Evolutionary conservation across 345 rosid genomes (phyloP), one percentile per base, ranked within the genome.

Genomic region (Schrenkiella parvula): DNA sequence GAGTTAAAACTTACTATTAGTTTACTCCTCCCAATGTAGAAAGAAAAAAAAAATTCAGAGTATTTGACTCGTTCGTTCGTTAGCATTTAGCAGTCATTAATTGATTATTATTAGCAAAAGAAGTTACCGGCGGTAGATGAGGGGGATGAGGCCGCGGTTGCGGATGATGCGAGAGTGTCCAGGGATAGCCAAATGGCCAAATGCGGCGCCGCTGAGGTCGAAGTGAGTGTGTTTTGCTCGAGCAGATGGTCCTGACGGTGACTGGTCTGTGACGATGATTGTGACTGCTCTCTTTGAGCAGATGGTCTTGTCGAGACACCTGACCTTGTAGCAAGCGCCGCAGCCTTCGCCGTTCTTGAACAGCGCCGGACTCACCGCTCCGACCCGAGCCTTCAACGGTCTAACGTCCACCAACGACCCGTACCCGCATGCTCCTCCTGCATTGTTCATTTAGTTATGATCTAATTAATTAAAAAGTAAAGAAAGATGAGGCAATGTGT

Each of bases 391-490:
- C 80, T 65, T 80, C 9, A 93, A 65, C 17, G 97, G 99, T 86
- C 77, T 89, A 77, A 91, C 96, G 53, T 91, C 93, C 60, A 91
- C 98, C 43, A 93, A 19, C 0, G 92, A 78, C 14, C 97, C 98
- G 76, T 93, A 93, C 72, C 98, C 98, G 64, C 99, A 91, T 1
- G 99, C 99, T 38, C 99, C 98, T 43, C 97, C 99, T 95, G 82
- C 74, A 4, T 58, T n/a, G n/a, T 48, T 12, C 50, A 62, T 39
- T n/a, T 28, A n/a, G n/a, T n/a, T n/a, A n/a, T n/a, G n/a, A n/a
- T n/a, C n/a, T n/a, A n/a, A n/a, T n/a, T n/a, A n/a, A n/a, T n/a
- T n/a, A n/a, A n/a, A n/a, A n/a, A n/a, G n/a, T n/a, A n/a, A 48
- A 51, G 32, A 51, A 25, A 51, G 32, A 51, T 23, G 32, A 51